Evolutionary conservation across 139 green algal genomes (phyloP).

Genomic region (Eudorina sp.): DNA sequence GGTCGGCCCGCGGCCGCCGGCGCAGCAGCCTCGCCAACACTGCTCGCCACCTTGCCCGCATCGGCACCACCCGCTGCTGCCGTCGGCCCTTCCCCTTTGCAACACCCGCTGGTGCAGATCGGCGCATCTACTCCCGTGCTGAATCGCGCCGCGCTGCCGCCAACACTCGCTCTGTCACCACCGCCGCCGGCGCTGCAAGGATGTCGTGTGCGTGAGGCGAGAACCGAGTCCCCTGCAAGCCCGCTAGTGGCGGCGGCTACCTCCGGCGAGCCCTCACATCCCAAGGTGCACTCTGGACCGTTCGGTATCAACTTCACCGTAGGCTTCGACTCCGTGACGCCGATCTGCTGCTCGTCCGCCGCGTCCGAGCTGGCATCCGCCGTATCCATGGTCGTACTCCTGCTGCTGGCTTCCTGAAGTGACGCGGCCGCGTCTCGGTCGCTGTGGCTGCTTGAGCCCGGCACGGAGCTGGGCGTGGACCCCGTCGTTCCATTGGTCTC

Average conservation of each 20-base stretch:
- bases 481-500: background rate
- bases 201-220: no score
- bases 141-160: no score
- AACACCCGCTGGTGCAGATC: background rate
- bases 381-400: background rate
- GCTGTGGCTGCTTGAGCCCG: constrained; percentile 13
- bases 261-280: no score
- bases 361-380: background rate
- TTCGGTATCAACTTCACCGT: constrained; percentile 46
- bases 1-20: no score
- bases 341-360: constrained; percentile 1
- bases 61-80: no score
- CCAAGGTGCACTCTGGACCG: no score
- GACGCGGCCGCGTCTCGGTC: background rate
- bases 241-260: no score
- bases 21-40: no score
- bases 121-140: background rate
- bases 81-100: background rate
- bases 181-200: no score
- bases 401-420: background rate
- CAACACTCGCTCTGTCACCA: no score
- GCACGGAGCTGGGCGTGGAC: background rate
- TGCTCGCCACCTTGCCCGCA: no score
- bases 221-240: no score
- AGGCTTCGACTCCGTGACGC: constrained; percentile 9